Evolutionary conservation across 2,329 filamentous ascomycete species (phyloP).

Genomic region (Leptoxyphium fumago): DNA sequence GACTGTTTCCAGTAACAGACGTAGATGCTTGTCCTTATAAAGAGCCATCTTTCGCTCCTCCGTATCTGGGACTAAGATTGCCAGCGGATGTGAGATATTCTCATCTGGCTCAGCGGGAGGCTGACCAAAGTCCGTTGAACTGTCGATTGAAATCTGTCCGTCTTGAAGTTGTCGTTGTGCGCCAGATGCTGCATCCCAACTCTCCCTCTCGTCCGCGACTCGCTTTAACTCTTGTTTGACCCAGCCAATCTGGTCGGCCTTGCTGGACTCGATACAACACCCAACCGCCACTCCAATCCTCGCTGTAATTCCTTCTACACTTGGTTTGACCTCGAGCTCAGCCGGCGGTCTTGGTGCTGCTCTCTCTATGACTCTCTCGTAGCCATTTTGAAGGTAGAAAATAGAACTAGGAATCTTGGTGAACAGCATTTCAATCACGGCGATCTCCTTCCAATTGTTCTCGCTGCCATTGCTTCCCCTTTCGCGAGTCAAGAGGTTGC

Average conservation of each 20-base stretch:
- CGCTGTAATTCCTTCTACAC: slow-evolving; percentile 47
- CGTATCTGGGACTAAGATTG: slow-evolving; percentile 47
- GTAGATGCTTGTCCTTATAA: slow-evolving; percentile 79
- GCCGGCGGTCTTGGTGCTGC: slow-evolving; percentile 56
- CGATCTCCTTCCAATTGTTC: slow-evolving; percentile 46
- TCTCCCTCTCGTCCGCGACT: slow-evolving; percentile 57
- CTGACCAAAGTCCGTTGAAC: slow-evolving; percentile 18
- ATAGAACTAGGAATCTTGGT: slow-evolving; percentile 75
- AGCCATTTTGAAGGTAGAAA: slow-evolving; percentile 80
- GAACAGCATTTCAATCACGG: slow-evolving; percentile 86
- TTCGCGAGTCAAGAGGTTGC: background rate
- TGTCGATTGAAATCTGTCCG: background rate
- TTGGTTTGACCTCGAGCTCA: slow-evolving; percentile 68
- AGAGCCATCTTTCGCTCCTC: slow-evolving; percentile 56
- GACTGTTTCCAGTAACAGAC: slow-evolving; percentile 65
- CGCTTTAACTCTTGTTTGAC: slow-evolving; percentile 54
- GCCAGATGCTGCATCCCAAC: slow-evolving; percentile 60
- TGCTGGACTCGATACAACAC: slow-evolving; percentile 64
- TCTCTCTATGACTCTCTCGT: slow-evolving; percentile 60
- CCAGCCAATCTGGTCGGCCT: slow-evolving; percentile 67
- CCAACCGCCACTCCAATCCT: slow-evolving; percentile 62
- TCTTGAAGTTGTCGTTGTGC: slow-evolving; percentile 31
- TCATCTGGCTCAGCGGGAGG: slow-evolving; percentile 8
- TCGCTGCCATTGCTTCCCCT: background rate
- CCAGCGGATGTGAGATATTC: slow-evolving; percentile 21